Base-by-base conservation (phyloP, 495 filamentous ascomycete species). In the Hypoxylon fragiforme region DNA sequence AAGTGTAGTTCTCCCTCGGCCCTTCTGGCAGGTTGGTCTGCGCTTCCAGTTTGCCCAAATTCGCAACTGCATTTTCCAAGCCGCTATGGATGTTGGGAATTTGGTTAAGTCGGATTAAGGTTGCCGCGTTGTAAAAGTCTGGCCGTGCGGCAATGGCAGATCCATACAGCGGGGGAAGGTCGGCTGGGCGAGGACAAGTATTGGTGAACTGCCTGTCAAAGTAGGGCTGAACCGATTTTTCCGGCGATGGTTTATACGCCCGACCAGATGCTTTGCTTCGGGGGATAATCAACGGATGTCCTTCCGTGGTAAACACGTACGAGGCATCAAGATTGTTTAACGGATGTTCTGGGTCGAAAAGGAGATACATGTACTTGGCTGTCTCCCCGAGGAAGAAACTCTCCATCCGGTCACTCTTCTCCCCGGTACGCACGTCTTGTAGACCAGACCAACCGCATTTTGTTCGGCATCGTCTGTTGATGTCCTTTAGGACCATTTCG, bases 371-470 rank as follows among this genome's bases (percentile, higher is more conserved):
- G 69, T 98, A 98, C 70, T 97, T 96, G 45, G 89, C 85, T 0
- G 94, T 98, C 71, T 98, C 94, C 2, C 95, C 91, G 1, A 97
- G 77, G 68, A 96, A 97, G 76, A 98, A 98, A 70, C 94, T 97
- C 73, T 98, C 94, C 94, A 98, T 98, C 13, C 94, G 86, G 65
- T 98, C 94, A 63, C 81, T 92, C 65, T 87, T 85, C 68, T 97
- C 89, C 0, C 92, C 95, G 34, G 81, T 91, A 22, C 86, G 76
- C 7, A 98, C 94, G 70, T 97, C 89, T 60, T 95, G 88, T n/a
- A 98, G 77, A 0, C 92, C 92, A 3, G 94, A 88, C 91, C 91
- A 97, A 42, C 94, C 94, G 64, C 94, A 98, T 43, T 83, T 82
- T 1, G 91, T 91, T 89, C 90, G 95, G 69, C 94, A 98, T 34